Base-by-base conservation (phyloP, 805 yeast genomes). In the Pichia nakasei region DNA sequence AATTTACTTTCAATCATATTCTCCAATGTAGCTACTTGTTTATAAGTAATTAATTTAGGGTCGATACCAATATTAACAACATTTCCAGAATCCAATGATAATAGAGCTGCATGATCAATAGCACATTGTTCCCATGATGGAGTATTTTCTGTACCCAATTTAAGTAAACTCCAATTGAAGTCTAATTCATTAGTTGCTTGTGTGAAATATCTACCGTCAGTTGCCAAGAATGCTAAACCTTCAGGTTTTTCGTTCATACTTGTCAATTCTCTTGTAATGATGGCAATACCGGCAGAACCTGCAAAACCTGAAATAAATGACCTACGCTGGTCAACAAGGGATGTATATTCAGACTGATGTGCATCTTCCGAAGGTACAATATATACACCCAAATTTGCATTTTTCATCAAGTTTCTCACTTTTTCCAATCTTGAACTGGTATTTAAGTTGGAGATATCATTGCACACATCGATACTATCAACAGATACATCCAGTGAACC, bases 341-440 rank as follows among this genome's bases (percentile, higher is more conserved):
- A 66, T 21, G 76, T 76, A 49, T 77, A 77, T 55, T 78, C 83
- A n/a, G 75, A 68, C 59, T 77, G 83, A 58, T 78, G 84, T 41
- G 73, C 76, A 59, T 78, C 84, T 57, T 76, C 81, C 9, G 79
- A 72, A 8, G 82, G 81, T 17, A 65, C 47, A 13, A 76, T 69
- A 60, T 93, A 91, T 29, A 86, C 80, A 11, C 82, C 85, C 33
- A 91, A 59, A 41, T 57, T 53, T 45, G 76, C 60, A 37, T 69
- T 63, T 37, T 70, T 73, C 89, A 93, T 85, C 48, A 73, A 68
- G 35, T 64, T 53, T 55, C 97, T 73, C 46, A 89, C 65, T 19
- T 67, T 68, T 35, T 65, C 70, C 40, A 89, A 67, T 53, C 89
- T 77, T 40, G 70, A 62, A 17, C 75, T 69, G n/a, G 81, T 75